Evolutionary conservation across 139 green algal genomes (phyloP).

Genomic region (Chlorella sp.): DNA sequence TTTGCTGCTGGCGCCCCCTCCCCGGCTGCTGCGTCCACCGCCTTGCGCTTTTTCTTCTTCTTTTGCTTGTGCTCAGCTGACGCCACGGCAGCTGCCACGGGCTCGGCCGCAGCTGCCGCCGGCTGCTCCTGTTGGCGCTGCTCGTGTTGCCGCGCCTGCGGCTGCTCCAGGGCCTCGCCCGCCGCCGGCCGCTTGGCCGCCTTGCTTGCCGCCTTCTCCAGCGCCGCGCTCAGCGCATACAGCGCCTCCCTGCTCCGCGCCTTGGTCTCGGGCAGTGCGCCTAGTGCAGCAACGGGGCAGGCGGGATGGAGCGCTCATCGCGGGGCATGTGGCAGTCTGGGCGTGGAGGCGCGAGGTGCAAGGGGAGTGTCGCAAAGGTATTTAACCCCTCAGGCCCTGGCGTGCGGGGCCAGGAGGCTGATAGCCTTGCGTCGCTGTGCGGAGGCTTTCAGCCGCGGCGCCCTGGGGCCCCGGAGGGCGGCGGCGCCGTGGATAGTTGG

Average conservation of each 20-base stretch:
- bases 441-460: slow-evolving; percentile 45
- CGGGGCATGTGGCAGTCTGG: too few species aligned
- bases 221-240: slow-evolving; percentile 53
- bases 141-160: background rate
- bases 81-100: too few species aligned
- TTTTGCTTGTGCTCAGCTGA: slow-evolving; percentile 8
- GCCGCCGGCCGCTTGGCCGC: background rate
- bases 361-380: slow-evolving; percentile 24
- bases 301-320: background rate
- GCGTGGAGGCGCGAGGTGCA: background rate
- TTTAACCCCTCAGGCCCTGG: slow-evolving; percentile 38
- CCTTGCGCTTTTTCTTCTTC: slow-evolving; percentile 7
- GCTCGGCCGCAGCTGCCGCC: too few species aligned
- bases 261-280: slow-evolving; percentile 41
- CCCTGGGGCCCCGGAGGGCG: too few species aligned
- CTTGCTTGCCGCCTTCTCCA: slow-evolving; percentile 50
- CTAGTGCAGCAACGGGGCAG: slow-evolving; percentile 17
- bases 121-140: background rate
- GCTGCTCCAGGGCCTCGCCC: background rate
- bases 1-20: background rate
- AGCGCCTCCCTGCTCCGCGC: slow-evolving; percentile 66
- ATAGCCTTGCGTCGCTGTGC: slow-evolving; percentile 29
- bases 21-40: slow-evolving; percentile 1
- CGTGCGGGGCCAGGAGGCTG: slow-evolving; percentile 16
- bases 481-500: slow-evolving; percentile 48